A percentile compares a stretch with the other conserved stretches of the same genome.
These are phyloP conservation scores for Sugiyamaella floridensis DNA, from an alignment of 805 yeast species.

Conservation along the genomic window DNA sequence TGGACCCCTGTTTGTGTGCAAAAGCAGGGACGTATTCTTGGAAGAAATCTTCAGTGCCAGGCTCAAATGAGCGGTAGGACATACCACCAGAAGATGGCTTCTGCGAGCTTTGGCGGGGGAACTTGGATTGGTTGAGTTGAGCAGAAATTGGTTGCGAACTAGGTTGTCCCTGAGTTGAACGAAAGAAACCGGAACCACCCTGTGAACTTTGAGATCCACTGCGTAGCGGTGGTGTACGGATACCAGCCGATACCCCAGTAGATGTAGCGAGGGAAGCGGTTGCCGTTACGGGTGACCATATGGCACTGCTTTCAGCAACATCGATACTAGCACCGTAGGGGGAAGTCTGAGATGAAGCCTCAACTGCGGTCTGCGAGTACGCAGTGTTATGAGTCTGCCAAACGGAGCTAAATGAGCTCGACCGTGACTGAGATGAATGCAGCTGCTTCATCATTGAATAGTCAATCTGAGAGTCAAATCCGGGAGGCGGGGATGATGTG, in stretches of 20 bases:
- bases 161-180: neutral
- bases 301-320: neutral
- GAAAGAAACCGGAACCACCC: neutral
- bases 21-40: neutral
- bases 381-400: slow-evolving; percentile 9
- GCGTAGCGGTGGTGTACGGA: slow-evolving; percentile 9
- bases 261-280: neutral
- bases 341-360: neutral
- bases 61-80: slow-evolving; percentile 1
- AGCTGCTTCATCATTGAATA: neutral
- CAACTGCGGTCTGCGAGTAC: neutral
- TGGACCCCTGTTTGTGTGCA: neutral
- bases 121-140: neutral
- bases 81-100: neutral
- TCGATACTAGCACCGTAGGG: neutral
- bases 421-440: slow-evolving; percentile 10
- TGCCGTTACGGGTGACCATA: neutral
- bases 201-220: slow-evolving; percentile 6
- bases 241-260: neutral
- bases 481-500: slow-evolving; percentile 11
- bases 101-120: neutral
- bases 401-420: slow-evolving; percentile 17
- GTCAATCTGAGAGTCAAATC: slow-evolving; percentile 8
- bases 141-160: neutral
- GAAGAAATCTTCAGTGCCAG: neutral